Evolutionary conservation across 2,329 filamentous ascomycete genomes (phyloP).

Genomic region (Penicillium sp.): DNA sequence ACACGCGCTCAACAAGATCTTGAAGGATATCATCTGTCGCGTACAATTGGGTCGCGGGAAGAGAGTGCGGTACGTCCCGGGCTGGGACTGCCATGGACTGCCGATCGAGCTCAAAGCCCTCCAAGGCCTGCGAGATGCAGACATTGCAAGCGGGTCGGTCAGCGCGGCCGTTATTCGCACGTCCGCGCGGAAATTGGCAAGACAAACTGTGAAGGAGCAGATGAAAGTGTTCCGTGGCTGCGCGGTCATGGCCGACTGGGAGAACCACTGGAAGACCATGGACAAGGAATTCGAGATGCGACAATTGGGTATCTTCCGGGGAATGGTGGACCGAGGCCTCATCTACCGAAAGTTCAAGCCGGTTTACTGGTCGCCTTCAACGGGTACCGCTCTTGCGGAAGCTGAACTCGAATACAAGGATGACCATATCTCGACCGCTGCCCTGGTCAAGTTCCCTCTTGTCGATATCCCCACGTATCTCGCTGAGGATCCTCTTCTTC

Average conservation of each 20-base stretch:
- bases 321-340: conserved; percentile 62
- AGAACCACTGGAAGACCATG: conserved; percentile 63
- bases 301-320: conserved; percentile 59
- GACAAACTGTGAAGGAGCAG: conserved; percentile 57
- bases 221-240: conserved; percentile 60
- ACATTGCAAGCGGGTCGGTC: conserved; percentile 27
- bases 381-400: conserved; percentile 62
- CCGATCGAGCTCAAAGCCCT: conserved; percentile 97
- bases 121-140: conserved; percentile 52
- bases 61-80: conserved; percentile 77
- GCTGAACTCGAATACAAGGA: conserved; percentile 67
- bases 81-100: conserved; percentile 97
- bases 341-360: conserved; percentile 64
- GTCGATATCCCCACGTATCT: conserved; percentile 48
- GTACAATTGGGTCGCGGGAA: conserved; percentile 76
- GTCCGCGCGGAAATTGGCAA: conserved; percentile 56
- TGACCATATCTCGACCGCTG: conserved; percentile 58
- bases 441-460: conserved; percentile 74
- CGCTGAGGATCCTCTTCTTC: conserved; percentile 39
- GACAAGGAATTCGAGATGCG: conserved; percentile 60
- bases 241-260: conserved; percentile 66
- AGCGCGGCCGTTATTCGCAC: conserved; percentile 52
- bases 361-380: conserved; percentile 67
- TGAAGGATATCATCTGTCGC: conserved; percentile 90
- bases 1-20: conserved; percentile 93